These are phyloP conservation scores for Coemansia sp. DNA, from an alignment of 371 early-diverging fungal genomes.

Conservation along the genomic window DNA sequence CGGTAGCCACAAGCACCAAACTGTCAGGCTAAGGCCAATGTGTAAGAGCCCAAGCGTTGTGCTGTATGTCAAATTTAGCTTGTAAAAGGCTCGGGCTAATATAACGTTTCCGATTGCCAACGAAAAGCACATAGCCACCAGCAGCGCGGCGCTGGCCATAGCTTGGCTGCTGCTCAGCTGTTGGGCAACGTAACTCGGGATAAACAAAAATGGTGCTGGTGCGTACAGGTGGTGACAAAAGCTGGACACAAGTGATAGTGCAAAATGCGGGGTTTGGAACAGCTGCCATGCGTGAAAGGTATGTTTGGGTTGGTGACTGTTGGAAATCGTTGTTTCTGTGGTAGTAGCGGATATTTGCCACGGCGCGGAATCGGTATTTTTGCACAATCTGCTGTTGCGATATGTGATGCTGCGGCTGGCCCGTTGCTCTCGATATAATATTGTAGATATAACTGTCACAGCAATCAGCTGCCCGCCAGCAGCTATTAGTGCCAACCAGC, in stretches of 20 bases:
- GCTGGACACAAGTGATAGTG: not conserved
- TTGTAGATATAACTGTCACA: not conserved
- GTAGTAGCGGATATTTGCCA: no score
- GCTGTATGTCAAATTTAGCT: not conserved
- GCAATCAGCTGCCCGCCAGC: slow-evolving; percentile 1
- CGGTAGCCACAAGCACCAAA: slow-evolving; percentile 7
- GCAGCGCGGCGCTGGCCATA: not conserved
- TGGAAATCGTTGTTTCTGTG: not conserved
- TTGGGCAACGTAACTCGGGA: not conserved
- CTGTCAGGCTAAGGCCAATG: not conserved
- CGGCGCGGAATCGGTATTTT: not conserved
- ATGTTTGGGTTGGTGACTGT: not conserved
- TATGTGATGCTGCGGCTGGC: no score
- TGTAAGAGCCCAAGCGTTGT: not conserved
- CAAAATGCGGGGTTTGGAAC: not conserved
- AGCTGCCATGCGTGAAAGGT: not conserved
- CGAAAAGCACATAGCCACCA: not conserved
- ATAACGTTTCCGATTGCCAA: not conserved
- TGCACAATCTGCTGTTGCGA: not conserved
- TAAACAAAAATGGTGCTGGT: not conserved
- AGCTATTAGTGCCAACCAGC: slow-evolving; percentile 5
- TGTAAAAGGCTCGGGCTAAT: not conserved
- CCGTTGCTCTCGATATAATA: not conserved
- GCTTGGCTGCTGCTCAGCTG: not conserved
- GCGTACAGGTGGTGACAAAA: not conserved